A percentile compares a stretch with the other conserved stretches of the same genome.
phyloP scores from a whole-genome alignment of 2,329 filamentous ascomycete genomes.

The Laburnicola sp. region DNA sequence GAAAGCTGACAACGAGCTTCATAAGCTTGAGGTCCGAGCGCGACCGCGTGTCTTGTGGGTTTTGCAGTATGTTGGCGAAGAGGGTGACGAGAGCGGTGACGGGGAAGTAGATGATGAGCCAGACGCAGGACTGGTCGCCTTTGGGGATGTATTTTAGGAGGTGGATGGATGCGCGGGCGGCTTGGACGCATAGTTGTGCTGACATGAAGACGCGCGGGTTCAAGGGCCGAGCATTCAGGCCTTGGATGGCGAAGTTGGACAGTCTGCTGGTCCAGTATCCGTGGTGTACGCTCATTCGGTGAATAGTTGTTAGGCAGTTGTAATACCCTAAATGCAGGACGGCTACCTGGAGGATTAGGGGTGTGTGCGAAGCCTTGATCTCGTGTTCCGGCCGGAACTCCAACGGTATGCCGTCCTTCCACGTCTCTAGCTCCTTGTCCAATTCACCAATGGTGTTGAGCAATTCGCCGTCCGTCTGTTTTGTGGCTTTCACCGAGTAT shows the following conservation, averaged over 20 bases:
- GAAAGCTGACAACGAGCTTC: constrained; percentile 88
- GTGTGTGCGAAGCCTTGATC: constrained; percentile 89
- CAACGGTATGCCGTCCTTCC: constrained; percentile 93
- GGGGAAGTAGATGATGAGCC: constrained; percentile 95
- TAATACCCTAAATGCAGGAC: constrained; percentile 97
- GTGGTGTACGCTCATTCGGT: constrained; percentile 97
- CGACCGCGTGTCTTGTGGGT: constrained; percentile 85
- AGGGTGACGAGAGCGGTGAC: constrained; percentile 92
- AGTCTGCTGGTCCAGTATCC: constrained; percentile 97
- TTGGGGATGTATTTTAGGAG: constrained; percentile 95
- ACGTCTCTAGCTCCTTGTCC: constrained; percentile 79
- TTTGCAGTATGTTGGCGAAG: constrained; percentile 95
- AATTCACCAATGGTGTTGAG: constrained; percentile 95
- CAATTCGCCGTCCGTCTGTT: constrained; percentile 88
- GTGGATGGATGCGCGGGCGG: constrained; percentile 89
- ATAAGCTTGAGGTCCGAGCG: constrained; percentile 88
- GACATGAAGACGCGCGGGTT: constrained; percentile 96
- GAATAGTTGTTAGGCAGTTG: constrained; percentile 95
- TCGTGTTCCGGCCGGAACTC: constrained; percentile 98
- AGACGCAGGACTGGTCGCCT: constrained; percentile 84
- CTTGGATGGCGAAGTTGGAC: constrained; percentile 93
- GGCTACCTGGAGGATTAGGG: constrained; percentile 90
- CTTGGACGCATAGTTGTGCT: constrained; percentile 87
- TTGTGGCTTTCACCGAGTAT: constrained; percentile 89
- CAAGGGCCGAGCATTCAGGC: constrained; percentile 83